A percentile compares a stretch with the other conserved stretches of the same genome.
These are phyloP conservation scores for Trichothecium sympodiale DNA, from an alignment of 2,329 filamentous ascomycete genomes.

Conservation along the genomic window DNA sequence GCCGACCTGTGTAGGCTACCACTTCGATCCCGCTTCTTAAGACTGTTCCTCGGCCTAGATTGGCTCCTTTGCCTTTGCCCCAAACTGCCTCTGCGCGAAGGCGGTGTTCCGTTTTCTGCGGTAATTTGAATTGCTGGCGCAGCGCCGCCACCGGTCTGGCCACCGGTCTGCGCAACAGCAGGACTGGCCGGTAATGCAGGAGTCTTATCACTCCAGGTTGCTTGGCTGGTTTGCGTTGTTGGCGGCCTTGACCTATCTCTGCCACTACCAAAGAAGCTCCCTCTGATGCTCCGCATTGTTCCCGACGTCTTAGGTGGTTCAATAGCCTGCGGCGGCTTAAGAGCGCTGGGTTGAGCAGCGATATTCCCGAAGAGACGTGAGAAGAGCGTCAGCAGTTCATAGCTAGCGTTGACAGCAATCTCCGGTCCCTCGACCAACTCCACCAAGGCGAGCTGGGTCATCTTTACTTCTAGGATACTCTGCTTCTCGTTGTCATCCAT, in stretches of 20 bases:
- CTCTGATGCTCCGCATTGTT: constrained; percentile 57
- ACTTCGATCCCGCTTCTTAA: constrained; percentile 42
- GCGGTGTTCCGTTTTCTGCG: constrained; percentile 41
- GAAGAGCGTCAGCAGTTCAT: constrained; percentile 76
- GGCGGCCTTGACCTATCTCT: constrained; percentile 32
- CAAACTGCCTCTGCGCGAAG: constrained; percentile 22
- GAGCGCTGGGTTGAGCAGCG: constrained; percentile 31
- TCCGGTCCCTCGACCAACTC: constrained; percentile 77
- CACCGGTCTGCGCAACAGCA: constrained; percentile 31
- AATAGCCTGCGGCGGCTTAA: constrained; percentile 27
- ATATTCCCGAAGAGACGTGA: constrained; percentile 60
- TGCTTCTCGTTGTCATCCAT: constrained; percentile 81
- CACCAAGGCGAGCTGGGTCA: constrained; percentile 79
- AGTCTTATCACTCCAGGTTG: constrained; percentile 25
- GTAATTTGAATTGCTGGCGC: constrained; percentile 71
- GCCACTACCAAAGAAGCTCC: constrained; percentile 65
- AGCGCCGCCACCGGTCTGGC: constrained; percentile 23
- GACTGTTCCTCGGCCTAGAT: constrained; percentile 36
- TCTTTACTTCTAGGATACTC: constrained; percentile 83
- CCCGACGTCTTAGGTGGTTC: constrained; percentile 60
- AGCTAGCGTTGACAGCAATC: constrained; percentile 76
- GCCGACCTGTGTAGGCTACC: constrained; percentile 32
- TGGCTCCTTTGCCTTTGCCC: constrained; percentile 29
- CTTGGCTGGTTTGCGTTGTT: constrained; percentile 26
- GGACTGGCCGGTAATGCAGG: constrained; percentile 15